Percentiles rank a stretch among this genome's conserved stretches.
phyloP scores from a whole-genome alignment of 441 rosid species.

The Daphne laureola region DNA sequence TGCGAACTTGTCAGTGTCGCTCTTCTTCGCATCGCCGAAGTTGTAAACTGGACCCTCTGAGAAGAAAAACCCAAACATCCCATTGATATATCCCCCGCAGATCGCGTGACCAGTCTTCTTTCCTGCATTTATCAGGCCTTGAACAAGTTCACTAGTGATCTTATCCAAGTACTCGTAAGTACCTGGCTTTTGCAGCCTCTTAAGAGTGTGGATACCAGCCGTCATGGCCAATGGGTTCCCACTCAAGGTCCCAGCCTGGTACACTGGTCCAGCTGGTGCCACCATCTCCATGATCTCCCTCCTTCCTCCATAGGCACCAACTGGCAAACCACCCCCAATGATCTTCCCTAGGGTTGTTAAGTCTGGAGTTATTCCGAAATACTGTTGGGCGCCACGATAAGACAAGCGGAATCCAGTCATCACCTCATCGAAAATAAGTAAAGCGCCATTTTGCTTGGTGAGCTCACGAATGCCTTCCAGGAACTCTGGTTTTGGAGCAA shows the following conservation, averaged over 20 bases:
- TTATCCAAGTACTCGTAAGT: constrained; percentile 69
- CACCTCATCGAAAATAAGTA: constrained; percentile 86
- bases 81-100: constrained; percentile 68
- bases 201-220: constrained; percentile 77
- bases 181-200: constrained; percentile 65
- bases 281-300: constrained; percentile 92
- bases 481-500: constrained; percentile 63
- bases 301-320: constrained; percentile 96
- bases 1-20: constrained; percentile 69
- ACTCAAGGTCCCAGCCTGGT: constrained; percentile 95
- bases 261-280: constrained; percentile 96
- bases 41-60: constrained; percentile 74
- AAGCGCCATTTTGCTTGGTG: constrained; percentile 52
- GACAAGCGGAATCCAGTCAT: constrained; percentile 91
- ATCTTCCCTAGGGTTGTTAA: constrained; percentile 83
- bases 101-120: constrained; percentile 80
- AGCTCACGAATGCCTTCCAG: constrained; percentile 49
- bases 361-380: constrained; percentile 73
- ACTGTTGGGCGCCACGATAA: constrained; percentile 92
- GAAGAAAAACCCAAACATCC: constrained; percentile 96
- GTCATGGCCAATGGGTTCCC: constrained; percentile 95
- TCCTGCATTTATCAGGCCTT: constrained; percentile 71
- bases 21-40: constrained; percentile 74
- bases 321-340: constrained; percentile 94
- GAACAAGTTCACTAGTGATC: constrained; percentile 56